Conservation (phyloP, 768 basidiomycete species). For the Asterophora parasitica region DNA sequence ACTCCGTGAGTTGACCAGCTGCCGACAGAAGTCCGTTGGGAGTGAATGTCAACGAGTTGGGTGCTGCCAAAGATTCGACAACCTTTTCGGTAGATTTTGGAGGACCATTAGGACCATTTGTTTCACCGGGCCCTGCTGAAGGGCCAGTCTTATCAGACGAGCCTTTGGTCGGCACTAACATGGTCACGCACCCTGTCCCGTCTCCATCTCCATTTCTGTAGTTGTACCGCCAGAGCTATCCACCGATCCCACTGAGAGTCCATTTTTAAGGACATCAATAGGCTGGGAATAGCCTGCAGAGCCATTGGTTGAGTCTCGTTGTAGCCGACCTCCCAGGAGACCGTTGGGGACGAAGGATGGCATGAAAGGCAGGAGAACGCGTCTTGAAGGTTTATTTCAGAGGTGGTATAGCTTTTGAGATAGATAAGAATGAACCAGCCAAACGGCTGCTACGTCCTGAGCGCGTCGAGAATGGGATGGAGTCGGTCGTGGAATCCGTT, state of each 20-base stretch:
- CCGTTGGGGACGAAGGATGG: slow-evolving; percentile 17
- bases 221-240: background rate
- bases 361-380: slow-evolving; percentile 1
- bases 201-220: background rate
- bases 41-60: too few species aligned
- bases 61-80: too few species aligned
- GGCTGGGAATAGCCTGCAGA: background rate
- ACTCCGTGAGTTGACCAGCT: background rate
- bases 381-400: background rate
- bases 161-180: background rate
- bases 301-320: background rate
- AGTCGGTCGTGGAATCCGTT: background rate
- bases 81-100: background rate
- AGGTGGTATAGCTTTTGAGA: too few species aligned
- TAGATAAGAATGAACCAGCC: background rate
- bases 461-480: background rate
- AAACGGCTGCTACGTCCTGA: background rate
- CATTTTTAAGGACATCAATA: slow-evolving; percentile 12
- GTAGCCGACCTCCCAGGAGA: slow-evolving; percentile 5
- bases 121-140: background rate
- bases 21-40: too few species aligned
- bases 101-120: slow-evolving; percentile 3
- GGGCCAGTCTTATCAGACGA: background rate
- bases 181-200: background rate
- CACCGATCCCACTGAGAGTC: slow-evolving; percentile 10